A percentile compares a stretch with the other conserved stretches of the same genome.
These are phyloP conservation scores for Cucumis melo DNA, from an alignment of 306 rosid species.

Conservation along the genomic window DNA sequence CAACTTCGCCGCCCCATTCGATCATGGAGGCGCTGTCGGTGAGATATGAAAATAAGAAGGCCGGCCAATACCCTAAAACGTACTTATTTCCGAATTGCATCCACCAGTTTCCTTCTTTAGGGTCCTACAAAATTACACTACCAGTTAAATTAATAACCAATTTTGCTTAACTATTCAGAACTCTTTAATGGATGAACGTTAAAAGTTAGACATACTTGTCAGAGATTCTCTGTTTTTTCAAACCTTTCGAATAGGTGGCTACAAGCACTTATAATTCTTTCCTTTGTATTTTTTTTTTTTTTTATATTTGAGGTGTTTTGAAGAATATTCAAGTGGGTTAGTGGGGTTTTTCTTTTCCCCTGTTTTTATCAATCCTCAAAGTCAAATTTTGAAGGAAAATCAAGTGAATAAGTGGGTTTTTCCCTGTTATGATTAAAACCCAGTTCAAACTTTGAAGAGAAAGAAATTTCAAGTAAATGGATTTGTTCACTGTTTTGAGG, in stretches of 20 bases:
- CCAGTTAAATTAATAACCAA: not conserved
- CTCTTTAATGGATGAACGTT: not conserved
- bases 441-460: not conserved
- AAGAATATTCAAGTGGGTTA: not conserved
- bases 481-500: no score
- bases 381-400: not conserved
- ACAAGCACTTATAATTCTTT: not conserved
- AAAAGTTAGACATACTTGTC: not conserved
- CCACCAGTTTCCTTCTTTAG: slow-evolving; percentile 99
- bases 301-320: not conserved
- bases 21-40: slow-evolving; percentile 88
- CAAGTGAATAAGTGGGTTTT: not conserved
- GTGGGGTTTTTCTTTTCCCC: not conserved
- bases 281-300: not conserved
- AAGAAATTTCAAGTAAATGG: not conserved
- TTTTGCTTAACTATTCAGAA: not conserved
- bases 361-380: not conserved
- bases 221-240: not conserved
- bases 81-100: slow-evolving; percentile 78
- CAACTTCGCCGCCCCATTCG: slow-evolving; percentile 99
- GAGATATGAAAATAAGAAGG: slow-evolving; percentile 78
- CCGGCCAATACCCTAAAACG: slow-evolving; percentile 92
- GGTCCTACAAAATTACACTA: slow-evolving; percentile 40
- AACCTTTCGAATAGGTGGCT: not conserved
- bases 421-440: not conserved